phyloP scores from a whole-genome alignment of 23 red algal species.

The Gracilaria gracilis region DNA sequence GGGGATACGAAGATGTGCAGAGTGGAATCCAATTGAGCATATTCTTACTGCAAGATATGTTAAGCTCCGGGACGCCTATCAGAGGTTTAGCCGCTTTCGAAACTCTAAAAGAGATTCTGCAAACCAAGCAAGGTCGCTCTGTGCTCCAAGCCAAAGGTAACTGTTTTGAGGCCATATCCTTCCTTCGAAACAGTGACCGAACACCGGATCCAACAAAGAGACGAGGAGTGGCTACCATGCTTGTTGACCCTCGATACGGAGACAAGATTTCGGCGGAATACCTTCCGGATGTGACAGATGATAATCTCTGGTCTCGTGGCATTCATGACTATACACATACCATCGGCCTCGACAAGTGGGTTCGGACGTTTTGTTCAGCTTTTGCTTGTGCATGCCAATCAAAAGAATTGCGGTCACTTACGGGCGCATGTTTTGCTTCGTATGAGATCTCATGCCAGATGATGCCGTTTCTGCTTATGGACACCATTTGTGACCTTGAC shows the following conservation, averaged over 20 bases:
- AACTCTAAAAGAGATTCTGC: slow-evolving; percentile 38
- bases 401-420: slow-evolving; percentile 30
- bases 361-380: slow-evolving; percentile 49
- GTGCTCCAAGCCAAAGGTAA: background rate
- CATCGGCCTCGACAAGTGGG: slow-evolving; percentile 27
- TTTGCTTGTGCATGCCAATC: slow-evolving; percentile 39
- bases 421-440: slow-evolving; percentile 40
- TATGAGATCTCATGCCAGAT: slow-evolving; percentile 29
- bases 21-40: slow-evolving; percentile 50
- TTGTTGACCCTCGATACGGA: slow-evolving; percentile 2
- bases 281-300: slow-evolving; percentile 46
- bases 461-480: slow-evolving; percentile 64
- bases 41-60: slow-evolving; percentile 29
- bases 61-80: slow-evolving; percentile 33
- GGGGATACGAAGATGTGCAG: slow-evolving; percentile 37
- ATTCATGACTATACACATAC: background rate
- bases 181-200: background rate
- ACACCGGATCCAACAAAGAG: background rate
- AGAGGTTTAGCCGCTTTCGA: slow-evolving; percentile 14
- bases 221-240: background rate
- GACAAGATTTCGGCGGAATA: background rate
- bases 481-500: slow-evolving; percentile 42
- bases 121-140: slow-evolving; percentile 32
- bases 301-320: slow-evolving; percentile 20
- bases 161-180: background rate